phyloP scores from a whole-genome alignment of 2,329 filamentous ascomycete species.

The Fusarium musae region DNA sequence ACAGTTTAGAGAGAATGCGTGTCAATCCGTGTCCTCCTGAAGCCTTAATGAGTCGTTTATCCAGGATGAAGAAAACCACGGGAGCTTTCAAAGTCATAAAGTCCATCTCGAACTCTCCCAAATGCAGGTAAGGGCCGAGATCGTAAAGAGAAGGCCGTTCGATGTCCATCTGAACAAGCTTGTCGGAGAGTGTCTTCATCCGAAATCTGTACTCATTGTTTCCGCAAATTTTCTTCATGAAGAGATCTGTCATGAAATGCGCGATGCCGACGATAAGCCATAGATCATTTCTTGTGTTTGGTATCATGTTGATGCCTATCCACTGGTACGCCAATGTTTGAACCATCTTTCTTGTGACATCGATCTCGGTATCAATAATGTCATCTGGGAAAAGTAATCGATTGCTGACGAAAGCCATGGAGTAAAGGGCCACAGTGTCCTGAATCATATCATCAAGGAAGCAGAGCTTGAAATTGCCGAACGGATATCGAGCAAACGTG shows the following conservation, averaged over 20 bases:
- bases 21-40: conserved; percentile 83
- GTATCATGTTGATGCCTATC: conserved; percentile 92
- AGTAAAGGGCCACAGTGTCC: conserved; percentile 81
- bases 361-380: conserved; percentile 85
- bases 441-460: conserved; percentile 90
- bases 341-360: conserved; percentile 82
- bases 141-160: conserved; percentile 84
- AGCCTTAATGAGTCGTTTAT: conserved; percentile 89
- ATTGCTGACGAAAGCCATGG: conserved; percentile 87
- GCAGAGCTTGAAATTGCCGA: conserved; percentile 89
- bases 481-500: conserved; percentile 90
- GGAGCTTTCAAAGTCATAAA: conserved; percentile 93
- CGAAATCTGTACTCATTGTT: conserved; percentile 95
- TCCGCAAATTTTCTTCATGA: conserved; percentile 89
- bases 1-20: conserved; percentile 85
- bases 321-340: conserved; percentile 91
- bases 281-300: conserved; percentile 80
- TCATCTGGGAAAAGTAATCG: conserved; percentile 85
- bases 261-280: conserved; percentile 93
- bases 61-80: conserved; percentile 91
- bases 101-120: conserved; percentile 87
- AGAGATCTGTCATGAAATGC: conserved; percentile 94
- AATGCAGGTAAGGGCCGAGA: conserved; percentile 78
- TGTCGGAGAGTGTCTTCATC: conserved; percentile 86
- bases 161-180: conserved; percentile 82